Conservation (phyloP, 768 basidiomycete genomes). For the Lactarius hengduanensis region DNA sequence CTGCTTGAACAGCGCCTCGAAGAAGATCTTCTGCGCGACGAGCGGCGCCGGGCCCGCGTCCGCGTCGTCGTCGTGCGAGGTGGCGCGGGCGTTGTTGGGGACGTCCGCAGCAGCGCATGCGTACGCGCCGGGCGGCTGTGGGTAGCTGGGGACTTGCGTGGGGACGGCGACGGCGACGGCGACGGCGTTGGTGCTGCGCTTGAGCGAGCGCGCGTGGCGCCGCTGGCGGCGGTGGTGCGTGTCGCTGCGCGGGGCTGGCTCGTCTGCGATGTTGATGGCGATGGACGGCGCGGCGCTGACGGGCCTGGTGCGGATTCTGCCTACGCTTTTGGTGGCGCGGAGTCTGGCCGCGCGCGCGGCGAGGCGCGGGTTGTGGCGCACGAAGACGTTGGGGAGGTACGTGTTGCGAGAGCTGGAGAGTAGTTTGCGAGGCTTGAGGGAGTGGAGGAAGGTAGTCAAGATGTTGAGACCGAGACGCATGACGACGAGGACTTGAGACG, state of each 20-base stretch:
- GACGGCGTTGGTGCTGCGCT: conserved; percentile 4
- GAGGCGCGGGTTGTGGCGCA: conserved; percentile 9
- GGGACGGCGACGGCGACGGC: neutral
- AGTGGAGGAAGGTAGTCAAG: conserved; percentile 11
- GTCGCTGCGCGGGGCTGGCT: neutral
- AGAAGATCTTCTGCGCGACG: conserved; percentile 8
- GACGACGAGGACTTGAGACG: neutral
- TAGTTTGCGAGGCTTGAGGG: conserved; percentile 13
- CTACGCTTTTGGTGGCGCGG: conserved; percentile 11
- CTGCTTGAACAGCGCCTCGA: conserved; percentile 8
- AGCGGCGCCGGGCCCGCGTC: neutral
- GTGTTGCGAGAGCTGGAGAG: conserved; percentile 7
- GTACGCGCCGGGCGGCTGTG: conserved; percentile 15
- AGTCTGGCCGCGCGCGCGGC: conserved; percentile 16
- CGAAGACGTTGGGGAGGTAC: conserved; percentile 22
- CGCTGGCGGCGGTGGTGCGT: neutral
- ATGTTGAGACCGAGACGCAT: conserved; percentile 16
- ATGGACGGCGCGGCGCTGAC: neutral
- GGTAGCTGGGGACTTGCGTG: neutral
- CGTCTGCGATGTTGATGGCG: neutral
- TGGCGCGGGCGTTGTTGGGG: neutral
- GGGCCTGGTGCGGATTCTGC: neutral
- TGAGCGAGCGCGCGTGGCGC: neutral
- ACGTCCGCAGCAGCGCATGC: neutral
- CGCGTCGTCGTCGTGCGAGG: neutral